Evolutionary conservation across 352 stramenopile species (phyloP), one percentile per base, ranked within the genome.

Genomic region (Plasmopara viticola): DNA sequence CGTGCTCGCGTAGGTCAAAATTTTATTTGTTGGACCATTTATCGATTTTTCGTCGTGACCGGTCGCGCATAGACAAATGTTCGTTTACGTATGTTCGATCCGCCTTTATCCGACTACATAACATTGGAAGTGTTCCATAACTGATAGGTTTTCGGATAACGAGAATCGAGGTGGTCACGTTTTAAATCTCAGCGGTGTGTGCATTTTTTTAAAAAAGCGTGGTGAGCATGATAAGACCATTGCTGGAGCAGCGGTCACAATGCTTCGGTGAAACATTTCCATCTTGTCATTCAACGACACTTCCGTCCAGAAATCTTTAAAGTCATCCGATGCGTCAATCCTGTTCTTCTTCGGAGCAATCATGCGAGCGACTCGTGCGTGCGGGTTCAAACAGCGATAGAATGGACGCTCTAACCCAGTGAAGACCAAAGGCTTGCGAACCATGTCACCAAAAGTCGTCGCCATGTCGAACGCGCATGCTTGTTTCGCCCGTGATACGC

Each of bases 271-370:
- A 14, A 46, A 34, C 20, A 31, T 33, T 10, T 46, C 14, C 30
- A 59, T 53, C 38, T 60, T 55, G 46, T 60, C 45, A n/a, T 54
- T 48, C 10, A 53, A 7, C 8, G 52, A 59, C 6, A 59, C 44
- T 44, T 59, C 52, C 28, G 37, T 38, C 50, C 59, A 67, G 47
- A 57, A 62, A 53, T 63, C 53, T 44, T 28, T 1, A 39, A 63
- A 67, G 35, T 63, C 44, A 28, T 67, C 41, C 18, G 44, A 62
- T 59, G 48, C 43, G 34, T 66, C 45, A 37, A 62, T 62, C 44
- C 43, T 35, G n/a, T 52, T 39, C 37, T 60, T 62, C 42, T 62
- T 51, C 53, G 62, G 49, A 15, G 59, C 53, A 58, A 66, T 31
- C 41, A 62, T 62, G 10, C 43, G 14, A 14, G 43, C 29, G 12